Evolutionary conservation across 768 basidiomycete species (phyloP).

Genomic region (Boletus fagicola): DNA sequence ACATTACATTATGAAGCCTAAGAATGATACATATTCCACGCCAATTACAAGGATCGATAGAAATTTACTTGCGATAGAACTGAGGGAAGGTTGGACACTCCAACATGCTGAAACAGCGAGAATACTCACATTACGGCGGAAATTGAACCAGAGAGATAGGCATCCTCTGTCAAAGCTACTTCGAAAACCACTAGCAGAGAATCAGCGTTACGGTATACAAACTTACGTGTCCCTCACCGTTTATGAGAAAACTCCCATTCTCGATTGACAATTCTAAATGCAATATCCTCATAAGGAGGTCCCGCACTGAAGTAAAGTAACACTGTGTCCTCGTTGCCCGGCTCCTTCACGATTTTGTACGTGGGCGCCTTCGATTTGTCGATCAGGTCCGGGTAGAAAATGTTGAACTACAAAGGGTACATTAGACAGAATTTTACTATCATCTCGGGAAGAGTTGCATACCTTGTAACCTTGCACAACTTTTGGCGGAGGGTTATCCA

Average conservation of each 20-base stretch:
- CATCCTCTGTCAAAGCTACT: constrained; percentile 98
- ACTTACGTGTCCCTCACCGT: constrained; percentile 48
- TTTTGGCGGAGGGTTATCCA: constrained; percentile 98
- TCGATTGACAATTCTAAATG: constrained; percentile 94
- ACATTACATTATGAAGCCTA: constrained; percentile 32
- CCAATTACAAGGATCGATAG: constrained; percentile 17
- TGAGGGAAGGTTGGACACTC: constrained; percentile 31
- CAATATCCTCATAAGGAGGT: constrained; percentile 98
- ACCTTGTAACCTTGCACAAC: constrained; percentile 99
- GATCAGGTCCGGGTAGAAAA: constrained; percentile 99
- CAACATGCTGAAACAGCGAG: constrained; percentile 7
- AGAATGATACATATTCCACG: constrained; percentile 21
- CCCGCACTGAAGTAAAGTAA: constrained; percentile 93
- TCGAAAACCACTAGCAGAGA: constrained; percentile 74
- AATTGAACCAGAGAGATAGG: constrained; percentile 94
- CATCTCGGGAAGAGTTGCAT: constrained; percentile 12
- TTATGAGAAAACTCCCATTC: constrained; percentile 99
- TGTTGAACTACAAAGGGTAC: constrained; percentile 66
- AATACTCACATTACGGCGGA: constrained; percentile 80
- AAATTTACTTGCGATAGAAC: constrained; percentile 77
- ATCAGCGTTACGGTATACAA: constrained; percentile 18
- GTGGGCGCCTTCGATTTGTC: constrained; percentile 97
- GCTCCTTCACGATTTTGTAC: constrained; percentile 92
- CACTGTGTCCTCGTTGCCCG: constrained; percentile 93
- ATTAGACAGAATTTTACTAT: constrained; percentile 9